Evolutionary conservation across 768 basidiomycete genomes (phyloP), one percentile per base, ranked within the genome.

Genomic region (Lactifluus rugatus): DNA sequence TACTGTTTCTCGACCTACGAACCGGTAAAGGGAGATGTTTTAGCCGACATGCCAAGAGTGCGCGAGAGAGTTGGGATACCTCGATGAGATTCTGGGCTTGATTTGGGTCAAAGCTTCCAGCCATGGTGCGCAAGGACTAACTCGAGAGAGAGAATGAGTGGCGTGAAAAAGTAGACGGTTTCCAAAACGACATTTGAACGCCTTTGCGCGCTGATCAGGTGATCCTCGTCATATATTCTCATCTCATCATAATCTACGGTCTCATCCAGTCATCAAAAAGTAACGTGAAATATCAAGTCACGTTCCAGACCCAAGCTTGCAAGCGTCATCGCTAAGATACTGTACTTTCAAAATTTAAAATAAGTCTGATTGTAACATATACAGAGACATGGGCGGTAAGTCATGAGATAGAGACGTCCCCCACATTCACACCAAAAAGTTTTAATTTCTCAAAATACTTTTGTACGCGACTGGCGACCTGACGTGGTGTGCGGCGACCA

Each of bases 1-100:
- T 68, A 93, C 87, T 96, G 93, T 79, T 93, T 94, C 76, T 97
- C 95, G 61, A 99, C 95, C 90, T 93, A 74, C 32, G 17, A 31
- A 26, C 14, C 48, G 46, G 44, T 51, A 25, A 10, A 8, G 10
- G 11, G 11, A 13, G 17, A 26, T 21, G 16, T 21, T 57, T 36
- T n/a, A 57, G 49, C 26, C 5, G 25, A n/a, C 19, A 28, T 10
- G n/a, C 21, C 26, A n/a, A 47, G 19, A 8, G 2, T 26, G 25
- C 17, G 34, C 19, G n/a, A 25, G 42, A 16, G 28, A 51, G 25
- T 37, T 23, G 31, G 23, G 25, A 64, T 68, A 91, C 90, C 82
- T 97, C 93, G 62, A 82, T 74, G 66, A 85, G 78, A 76, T 97
- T 97, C 72, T 93, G 89, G n/a, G 93, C 91, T 59, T 82, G 88